Evolutionary conservation across 2,329 filamentous ascomycete species (phyloP).

Genomic region (Colletotrichum noveboracense): DNA sequence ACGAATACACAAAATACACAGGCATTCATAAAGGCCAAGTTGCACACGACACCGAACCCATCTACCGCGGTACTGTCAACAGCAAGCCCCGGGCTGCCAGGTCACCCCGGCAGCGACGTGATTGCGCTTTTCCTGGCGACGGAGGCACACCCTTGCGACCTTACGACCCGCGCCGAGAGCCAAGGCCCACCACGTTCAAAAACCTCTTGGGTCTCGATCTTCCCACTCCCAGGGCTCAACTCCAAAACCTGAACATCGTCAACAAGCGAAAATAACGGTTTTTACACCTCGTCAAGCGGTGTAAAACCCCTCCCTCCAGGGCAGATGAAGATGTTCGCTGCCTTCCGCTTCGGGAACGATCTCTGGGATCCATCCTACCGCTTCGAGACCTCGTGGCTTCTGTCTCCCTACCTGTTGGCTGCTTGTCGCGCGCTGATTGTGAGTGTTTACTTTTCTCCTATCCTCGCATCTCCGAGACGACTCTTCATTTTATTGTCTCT

Average conservation of each 20-base stretch:
- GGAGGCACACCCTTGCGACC: conserved; percentile 6
- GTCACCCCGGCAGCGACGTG: neutral
- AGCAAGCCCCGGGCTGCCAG: neutral
- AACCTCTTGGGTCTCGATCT: conserved; percentile 3
- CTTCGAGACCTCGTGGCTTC: conserved; percentile 82
- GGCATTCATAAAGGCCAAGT: neutral
- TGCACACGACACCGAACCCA: conserved; percentile 5
- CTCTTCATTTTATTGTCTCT: neutral
- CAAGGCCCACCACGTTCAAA: conserved; percentile 15
- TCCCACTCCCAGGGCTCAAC: conserved; percentile 5
- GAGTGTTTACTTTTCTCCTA: conserved; percentile 31
- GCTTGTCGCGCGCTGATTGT: conserved; percentile 59
- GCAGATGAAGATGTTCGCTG: conserved; percentile 22
- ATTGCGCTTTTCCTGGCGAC: conserved; percentile 2
- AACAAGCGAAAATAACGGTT: neutral
- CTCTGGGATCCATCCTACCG: conserved; percentile 64
- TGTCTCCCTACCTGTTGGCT: conserved; percentile 70
- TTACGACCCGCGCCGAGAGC: conserved; percentile 3
- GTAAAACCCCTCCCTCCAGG: neutral
- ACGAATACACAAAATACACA: neutral
- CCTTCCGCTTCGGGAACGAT: conserved; percentile 45
- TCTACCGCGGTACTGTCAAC: neutral
- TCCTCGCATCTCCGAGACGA: neutral
- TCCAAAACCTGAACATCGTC: conserved; percentile 19
- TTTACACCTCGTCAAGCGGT: neutral